Conservation (phyloP, 768 basidiomycete species). For the Xerocomellus amylosporus region DNA sequence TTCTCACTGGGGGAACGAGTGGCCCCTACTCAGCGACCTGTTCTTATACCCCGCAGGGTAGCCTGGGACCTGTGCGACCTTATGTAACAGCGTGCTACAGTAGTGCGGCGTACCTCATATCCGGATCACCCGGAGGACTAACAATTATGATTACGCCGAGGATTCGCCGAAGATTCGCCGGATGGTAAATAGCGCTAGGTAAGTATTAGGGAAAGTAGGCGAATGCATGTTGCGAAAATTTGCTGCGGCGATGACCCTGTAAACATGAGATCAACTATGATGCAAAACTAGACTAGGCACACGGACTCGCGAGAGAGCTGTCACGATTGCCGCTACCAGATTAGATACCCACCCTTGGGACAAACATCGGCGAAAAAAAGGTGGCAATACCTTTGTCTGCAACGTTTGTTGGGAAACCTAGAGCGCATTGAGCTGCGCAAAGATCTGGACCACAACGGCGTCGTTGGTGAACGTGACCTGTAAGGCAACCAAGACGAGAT, state of each 20-base stretch:
- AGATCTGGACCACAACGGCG: conserved; percentile 67
- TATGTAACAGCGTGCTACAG: too few relatives aligned
- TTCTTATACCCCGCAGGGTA: conserved; percentile 13
- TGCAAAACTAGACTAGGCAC: neutral
- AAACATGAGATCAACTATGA: neutral
- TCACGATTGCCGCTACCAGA: neutral
- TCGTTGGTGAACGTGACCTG: conserved; percentile 37
- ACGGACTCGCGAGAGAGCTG: neutral
- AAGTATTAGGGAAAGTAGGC: too few relatives aligned
- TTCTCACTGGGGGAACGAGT: neutral
- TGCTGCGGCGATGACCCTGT: neutral
- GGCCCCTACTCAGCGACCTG: neutral
- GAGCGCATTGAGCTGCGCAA: conserved; percentile 65
- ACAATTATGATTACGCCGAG: conserved; percentile 3
- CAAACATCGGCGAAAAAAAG: neutral
- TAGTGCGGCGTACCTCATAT: too few relatives aligned
- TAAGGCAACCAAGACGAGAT: conserved; percentile 3
- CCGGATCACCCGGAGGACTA: neutral
- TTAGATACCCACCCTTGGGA: neutral
- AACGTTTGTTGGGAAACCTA: conserved; percentile 74
- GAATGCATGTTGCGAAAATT: neutral
- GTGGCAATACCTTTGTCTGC: conserved; percentile 63
- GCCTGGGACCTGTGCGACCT: neutral
- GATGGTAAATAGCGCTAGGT: too few relatives aligned
- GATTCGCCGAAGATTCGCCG: conserved; percentile 16